phyloP scores from a whole-genome alignment of 2,329 filamentous ascomycete genomes.

The Aspergillus felis region DNA sequence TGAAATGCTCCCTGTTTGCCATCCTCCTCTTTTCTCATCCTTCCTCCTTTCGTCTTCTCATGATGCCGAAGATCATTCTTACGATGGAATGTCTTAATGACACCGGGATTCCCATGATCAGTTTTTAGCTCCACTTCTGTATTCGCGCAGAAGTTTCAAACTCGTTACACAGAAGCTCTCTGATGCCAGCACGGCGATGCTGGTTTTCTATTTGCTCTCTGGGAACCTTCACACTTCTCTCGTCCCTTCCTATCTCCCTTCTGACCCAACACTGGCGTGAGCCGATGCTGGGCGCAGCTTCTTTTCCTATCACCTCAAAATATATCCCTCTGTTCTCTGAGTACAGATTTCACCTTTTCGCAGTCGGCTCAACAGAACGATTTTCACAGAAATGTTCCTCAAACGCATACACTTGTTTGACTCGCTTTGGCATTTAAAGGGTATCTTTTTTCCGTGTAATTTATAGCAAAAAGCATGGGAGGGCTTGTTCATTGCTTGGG shows the following conservation, averaged over 20 bases:
- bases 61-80: not conserved
- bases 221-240: not conserved
- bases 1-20: not conserved
- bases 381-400: not conserved
- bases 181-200: not conserved
- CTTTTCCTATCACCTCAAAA: not conserved
- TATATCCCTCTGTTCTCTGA: not conserved
- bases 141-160: not conserved
- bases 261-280: not conserved
- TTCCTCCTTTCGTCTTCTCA: not conserved
- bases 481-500: constrained; percentile 20
- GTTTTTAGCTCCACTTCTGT: constrained; percentile 1
- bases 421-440: not conserved
- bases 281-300: not conserved
- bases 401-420: not conserved
- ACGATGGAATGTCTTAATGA: constrained; percentile 14
- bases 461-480: constrained; percentile 35
- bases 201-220: not conserved
- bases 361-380: constrained; percentile 1
- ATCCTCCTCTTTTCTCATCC: not conserved
- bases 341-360: not conserved
- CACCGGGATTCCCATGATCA: not conserved
- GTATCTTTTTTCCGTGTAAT: constrained; percentile 21
- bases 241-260: not conserved
- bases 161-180: not conserved